Conservation (phyloP, 768 basidiomycete species). For the Harrya chromipes region DNA sequence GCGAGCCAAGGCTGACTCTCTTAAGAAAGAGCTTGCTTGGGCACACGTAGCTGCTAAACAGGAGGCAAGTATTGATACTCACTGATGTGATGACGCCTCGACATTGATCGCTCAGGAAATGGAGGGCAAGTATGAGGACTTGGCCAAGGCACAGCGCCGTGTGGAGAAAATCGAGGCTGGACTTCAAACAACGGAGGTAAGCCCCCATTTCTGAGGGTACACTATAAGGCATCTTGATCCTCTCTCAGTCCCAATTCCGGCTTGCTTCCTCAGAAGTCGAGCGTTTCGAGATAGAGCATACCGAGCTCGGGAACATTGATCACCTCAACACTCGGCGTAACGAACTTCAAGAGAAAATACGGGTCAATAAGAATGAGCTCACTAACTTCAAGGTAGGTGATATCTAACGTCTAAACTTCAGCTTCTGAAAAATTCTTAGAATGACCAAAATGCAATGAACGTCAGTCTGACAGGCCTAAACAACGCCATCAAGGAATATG, state of each 20-base stretch:
- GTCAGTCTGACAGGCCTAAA: conserved; percentile 35
- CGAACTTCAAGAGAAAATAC: conserved; percentile 40
- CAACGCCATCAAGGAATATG: conserved; percentile 33
- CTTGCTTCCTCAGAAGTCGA: conserved; percentile 36
- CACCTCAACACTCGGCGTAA: conserved; percentile 40
- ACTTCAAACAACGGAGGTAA: conserved; percentile 39
- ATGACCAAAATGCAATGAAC: conserved; percentile 51
- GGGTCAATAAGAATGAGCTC: conserved; percentile 44
- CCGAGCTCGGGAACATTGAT: conserved; percentile 45
- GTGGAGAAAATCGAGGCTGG: conserved; percentile 40
- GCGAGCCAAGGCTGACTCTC: conserved; percentile 59
- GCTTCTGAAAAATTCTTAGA: conserved; percentile 32
- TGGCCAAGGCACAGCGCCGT: conserved; percentile 37
- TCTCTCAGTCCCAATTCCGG: conserved; percentile 31
- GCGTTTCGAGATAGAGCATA: conserved; percentile 37
- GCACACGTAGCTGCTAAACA: conserved; percentile 75
- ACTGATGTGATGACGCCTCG: neutral
- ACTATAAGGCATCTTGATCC: neutral
- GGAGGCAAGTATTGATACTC: conserved; percentile 40
- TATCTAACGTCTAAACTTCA: neutral
- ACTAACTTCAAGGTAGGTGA: conserved; percentile 42
- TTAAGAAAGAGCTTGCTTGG: conserved; percentile 87
- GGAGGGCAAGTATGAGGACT: conserved; percentile 38
- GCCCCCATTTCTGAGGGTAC: neutral
- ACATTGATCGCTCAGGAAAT: conserved; percentile 37